Conservation (phyloP, 2,329 filamentous ascomycete species). For the Chaetoscypha palmicola region DNA sequence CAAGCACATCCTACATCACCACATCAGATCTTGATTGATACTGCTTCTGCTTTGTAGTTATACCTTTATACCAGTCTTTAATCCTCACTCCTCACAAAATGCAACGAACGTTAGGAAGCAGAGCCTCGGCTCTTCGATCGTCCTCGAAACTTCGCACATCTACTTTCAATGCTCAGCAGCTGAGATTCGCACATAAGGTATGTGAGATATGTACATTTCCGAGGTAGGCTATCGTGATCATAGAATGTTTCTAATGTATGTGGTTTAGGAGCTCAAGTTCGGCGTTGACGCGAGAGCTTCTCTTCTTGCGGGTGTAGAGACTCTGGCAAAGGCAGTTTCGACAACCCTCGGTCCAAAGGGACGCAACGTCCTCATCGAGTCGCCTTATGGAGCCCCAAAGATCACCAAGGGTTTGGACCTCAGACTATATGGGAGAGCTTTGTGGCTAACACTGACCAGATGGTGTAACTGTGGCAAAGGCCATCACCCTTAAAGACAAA, state of each 20-base stretch:
- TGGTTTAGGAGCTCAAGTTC: constrained; percentile 83
- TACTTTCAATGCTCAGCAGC: constrained; percentile 71
- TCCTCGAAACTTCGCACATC: constrained; percentile 53
- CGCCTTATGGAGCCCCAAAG: constrained; percentile 96
- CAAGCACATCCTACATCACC: constrained; percentile 5
- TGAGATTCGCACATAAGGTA: constrained; percentile 98
- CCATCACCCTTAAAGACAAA: constrained; percentile 92
- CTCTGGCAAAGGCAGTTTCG: constrained; percentile 89
- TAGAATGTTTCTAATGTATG: too few relatives aligned
- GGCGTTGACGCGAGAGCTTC: constrained; percentile 88
- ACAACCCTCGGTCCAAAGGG: constrained; percentile 97
- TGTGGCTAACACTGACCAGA: constrained; percentile 42
- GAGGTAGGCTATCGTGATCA: too few relatives aligned
- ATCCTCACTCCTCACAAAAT: constrained; percentile 50
- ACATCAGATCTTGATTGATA: constrained; percentile 8
- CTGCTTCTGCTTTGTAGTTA: constrained; percentile 20
- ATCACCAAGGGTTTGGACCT: constrained; percentile 84
- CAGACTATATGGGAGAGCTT: neutral
- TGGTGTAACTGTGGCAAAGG: constrained; percentile 83
- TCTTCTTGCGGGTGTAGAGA: constrained; percentile 91
- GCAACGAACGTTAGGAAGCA: constrained; percentile 89
- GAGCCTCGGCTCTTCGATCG: constrained; percentile 71
- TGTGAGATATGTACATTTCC: too few relatives aligned
- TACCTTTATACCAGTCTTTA: constrained; percentile 18
- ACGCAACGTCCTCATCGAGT: constrained; percentile 97